Evolutionary conservation across 2,329 filamentous ascomycete genomes (phyloP).

Genomic region (Furcasterigmium sp.): DNA sequence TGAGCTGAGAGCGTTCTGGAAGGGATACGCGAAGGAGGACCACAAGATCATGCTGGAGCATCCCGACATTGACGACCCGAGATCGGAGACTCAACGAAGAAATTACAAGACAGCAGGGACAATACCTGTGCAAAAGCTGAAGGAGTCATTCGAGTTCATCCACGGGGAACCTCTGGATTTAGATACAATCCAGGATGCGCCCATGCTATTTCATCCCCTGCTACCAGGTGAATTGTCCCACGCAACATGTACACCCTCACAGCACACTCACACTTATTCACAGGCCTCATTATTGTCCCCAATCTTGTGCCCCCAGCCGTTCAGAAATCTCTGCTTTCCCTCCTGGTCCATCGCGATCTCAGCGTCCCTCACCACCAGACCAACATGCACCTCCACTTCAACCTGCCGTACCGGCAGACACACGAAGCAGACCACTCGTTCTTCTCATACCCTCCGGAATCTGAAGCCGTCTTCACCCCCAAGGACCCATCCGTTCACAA

Average conservation of each 20-base stretch:
- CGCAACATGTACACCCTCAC: background rate
- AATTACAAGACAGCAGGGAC: constrained; percentile 39
- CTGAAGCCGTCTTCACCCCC: constrained; percentile 55
- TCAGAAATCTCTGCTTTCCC: constrained; percentile 66
- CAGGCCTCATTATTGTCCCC: constrained; percentile 77
- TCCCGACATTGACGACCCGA: constrained; percentile 47
- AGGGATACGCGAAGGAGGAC: constrained; percentile 62
- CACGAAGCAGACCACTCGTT: constrained; percentile 36
- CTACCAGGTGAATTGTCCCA: constrained; percentile 56
- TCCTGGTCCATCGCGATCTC: constrained; percentile 72
- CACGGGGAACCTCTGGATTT: constrained; percentile 23
- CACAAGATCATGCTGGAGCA: constrained; percentile 44
- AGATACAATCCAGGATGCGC: constrained; percentile 28
- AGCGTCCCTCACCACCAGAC: constrained; percentile 71
- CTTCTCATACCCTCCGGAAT: constrained; percentile 44
- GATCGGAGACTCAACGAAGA: constrained; percentile 27
- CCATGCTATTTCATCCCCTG: constrained; percentile 58
- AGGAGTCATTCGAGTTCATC: constrained; percentile 37
- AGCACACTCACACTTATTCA: background rate
- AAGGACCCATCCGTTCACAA: constrained; percentile 72
- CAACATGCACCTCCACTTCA: constrained; percentile 83
- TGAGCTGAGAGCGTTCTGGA: constrained; percentile 66
- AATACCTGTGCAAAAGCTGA: constrained; percentile 36
- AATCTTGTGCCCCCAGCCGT: constrained; percentile 63
- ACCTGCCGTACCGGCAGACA: constrained; percentile 52